Evolutionary conservation across 306 rosid species (phyloP), one percentile per base, ranked within the genome.

Genomic region (Pyrus pyrifolia): DNA sequence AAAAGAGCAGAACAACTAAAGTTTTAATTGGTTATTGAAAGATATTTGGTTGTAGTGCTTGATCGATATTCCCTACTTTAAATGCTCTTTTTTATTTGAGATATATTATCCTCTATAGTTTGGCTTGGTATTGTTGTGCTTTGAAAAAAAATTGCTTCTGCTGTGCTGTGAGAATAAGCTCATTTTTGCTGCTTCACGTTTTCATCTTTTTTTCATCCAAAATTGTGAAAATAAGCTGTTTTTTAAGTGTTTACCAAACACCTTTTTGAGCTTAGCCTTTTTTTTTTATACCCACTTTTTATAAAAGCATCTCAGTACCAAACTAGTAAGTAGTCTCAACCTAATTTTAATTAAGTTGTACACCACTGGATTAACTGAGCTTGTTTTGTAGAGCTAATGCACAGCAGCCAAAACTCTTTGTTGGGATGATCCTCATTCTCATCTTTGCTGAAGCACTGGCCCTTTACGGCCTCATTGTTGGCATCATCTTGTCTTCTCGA

Each of bases 381-480:
- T 67, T 75, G 33, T 42, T 76, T 78, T 83, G 87, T 92, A 91
- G 97, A 77, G 97, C 97, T 79, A 91, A 91, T 4, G 97, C 97
- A 66, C 97, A 91, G 83, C 97, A 91, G 84, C 97, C 97, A 74
- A 91, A 91, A 69, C 97, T 91, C 68, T 91, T 91, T 51, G 97
- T 91, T 51, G 97, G 93, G 72, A 91, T 91, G 97, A 91, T 91
- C 82, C 93, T 91, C 46, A 91, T 91, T 78, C 93, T 91, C 78
- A 91, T 91, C 72, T 91, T 91, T 40, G 97, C 97, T 29, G 97
- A 91, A 82, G 97, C 97, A 45, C 89, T 91, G 72, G 97, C 97
- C 70, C 84, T 91, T 14, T 91, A 91, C 11, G 97, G 97, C 27
- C 97, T 91, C 66, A 91, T 91, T 75, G 97, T 89, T 29, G 97